These are phyloP conservation scores for Fistulinella cinereoalba DNA, from an alignment of 1,284 basidiomycete genomes.

Conservation along the genomic window DNA sequence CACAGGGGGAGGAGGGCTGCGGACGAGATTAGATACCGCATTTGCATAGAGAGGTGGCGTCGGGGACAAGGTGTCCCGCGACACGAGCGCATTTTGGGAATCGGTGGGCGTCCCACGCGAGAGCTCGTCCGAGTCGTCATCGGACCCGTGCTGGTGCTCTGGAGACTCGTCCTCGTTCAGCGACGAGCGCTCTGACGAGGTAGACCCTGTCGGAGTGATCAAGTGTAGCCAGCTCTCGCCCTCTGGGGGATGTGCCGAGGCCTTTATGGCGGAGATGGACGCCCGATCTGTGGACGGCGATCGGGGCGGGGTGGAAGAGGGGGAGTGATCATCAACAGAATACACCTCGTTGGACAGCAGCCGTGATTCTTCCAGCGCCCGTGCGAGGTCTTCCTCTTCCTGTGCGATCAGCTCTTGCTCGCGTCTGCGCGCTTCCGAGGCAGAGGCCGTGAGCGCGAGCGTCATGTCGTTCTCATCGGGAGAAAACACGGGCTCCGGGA, in stretches of 20 bases:
- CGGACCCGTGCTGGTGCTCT: conserved; percentile 1
- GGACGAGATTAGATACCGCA: conserved; percentile 21
- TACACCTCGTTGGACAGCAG: conserved; percentile 23
- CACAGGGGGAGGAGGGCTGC: conserved; percentile 12
- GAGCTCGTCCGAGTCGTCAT: conserved; percentile 7
- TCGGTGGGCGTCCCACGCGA: conserved; percentile 6
- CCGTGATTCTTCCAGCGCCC: conserved; percentile 61
- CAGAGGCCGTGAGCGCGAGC: conserved; percentile 51
- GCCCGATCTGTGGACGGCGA: conserved; percentile 15
- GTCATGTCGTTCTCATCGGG: conserved; percentile 35
- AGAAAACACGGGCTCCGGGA: neutral
- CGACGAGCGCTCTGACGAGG: conserved; percentile 17
- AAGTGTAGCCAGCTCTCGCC: conserved; percentile 36
- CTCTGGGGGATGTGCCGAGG: conserved; percentile 18
- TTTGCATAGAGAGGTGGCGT: conserved; percentile 28
- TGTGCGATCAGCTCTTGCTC: conserved; percentile 34
- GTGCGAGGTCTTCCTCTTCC: conserved; percentile 66
- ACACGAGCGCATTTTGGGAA: neutral
- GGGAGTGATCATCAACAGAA: conserved; percentile 15
- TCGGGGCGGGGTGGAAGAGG: conserved; percentile 6
- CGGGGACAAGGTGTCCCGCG: conserved; percentile 11
- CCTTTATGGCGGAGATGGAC: conserved; percentile 13
- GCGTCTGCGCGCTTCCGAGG: conserved; percentile 44
- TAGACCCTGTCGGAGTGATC: conserved; percentile 30
- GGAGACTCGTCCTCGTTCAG: conserved; percentile 11